phyloP scores from a whole-genome alignment of 2,329 filamentous ascomycete species.

The Fusarium coffeatum region DNA sequence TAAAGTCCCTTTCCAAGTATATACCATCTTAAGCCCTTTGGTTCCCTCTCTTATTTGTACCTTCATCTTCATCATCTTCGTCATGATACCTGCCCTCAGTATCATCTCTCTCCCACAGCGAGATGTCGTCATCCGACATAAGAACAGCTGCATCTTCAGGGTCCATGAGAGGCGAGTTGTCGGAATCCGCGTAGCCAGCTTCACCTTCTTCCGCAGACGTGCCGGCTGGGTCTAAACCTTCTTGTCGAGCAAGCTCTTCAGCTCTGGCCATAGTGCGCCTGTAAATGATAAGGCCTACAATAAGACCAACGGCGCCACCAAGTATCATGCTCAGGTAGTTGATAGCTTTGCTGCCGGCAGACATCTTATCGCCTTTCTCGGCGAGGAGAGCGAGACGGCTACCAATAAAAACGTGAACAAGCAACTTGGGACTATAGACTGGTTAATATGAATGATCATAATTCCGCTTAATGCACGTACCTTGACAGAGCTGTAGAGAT shows the following conservation, averaged over 20 bases:
- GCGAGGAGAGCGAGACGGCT: constrained; percentile 83
- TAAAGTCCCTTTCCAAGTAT: neutral
- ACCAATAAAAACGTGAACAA: constrained; percentile 94
- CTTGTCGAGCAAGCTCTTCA: constrained; percentile 65
- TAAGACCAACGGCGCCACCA: constrained; percentile 76
- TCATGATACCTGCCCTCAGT: constrained; percentile 51
- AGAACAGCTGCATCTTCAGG: constrained; percentile 64
- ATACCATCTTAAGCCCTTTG: neutral
- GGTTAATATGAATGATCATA: constrained; percentile 6
- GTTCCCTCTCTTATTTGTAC: constrained; percentile 27
- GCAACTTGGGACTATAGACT: constrained; percentile 77
- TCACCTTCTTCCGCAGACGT: constrained; percentile 50
- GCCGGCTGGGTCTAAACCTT: constrained; percentile 47
- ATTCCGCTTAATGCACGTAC: constrained; percentile 48
- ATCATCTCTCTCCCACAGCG: constrained; percentile 63
- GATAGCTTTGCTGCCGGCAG: constrained; percentile 77
- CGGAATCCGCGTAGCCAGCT: constrained; percentile 58
- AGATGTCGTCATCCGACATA: constrained; percentile 70
- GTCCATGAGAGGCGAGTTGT: constrained; percentile 56
- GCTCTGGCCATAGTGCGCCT: constrained; percentile 73
- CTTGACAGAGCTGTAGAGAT: constrained; percentile 83
- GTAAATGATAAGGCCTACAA: constrained; percentile 89
- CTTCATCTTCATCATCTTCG: constrained; percentile 49
- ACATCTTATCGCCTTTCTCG: constrained; percentile 87
- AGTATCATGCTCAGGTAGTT: constrained; percentile 86